Conservation (phyloP, 805 yeast species). For the Myxozyma sirexii region DNA sequence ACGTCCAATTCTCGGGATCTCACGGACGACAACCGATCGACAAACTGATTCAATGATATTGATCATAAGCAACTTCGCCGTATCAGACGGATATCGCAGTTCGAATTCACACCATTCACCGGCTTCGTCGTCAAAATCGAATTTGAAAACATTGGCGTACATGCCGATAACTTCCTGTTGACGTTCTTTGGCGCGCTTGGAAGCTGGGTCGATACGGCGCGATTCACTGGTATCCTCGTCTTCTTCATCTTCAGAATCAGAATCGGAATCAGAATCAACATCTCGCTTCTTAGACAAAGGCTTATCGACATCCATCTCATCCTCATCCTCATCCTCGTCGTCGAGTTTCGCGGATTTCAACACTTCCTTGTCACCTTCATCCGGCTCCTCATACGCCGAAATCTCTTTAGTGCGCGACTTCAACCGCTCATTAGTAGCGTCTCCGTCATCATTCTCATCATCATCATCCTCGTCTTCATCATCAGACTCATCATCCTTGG, state of each 20-base stretch:
- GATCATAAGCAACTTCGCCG: slow-evolving; percentile 94
- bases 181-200: slow-evolving; percentile 75
- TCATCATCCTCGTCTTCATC: slow-evolving; percentile 45
- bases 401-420: slow-evolving; percentile 75
- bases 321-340: slow-evolving; percentile 56
- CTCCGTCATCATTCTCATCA: slow-evolving; percentile 62
- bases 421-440: slow-evolving; percentile 61
- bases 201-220: slow-evolving; percentile 32
- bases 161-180: slow-evolving; percentile 77
- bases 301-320: slow-evolving; percentile 42
- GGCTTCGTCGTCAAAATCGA: slow-evolving; percentile 82
- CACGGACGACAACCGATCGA: slow-evolving; percentile 87
- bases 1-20: slow-evolving; percentile 87
- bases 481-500: slow-evolving; percentile 40
- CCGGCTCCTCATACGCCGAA: slow-evolving; percentile 91
- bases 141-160: slow-evolving; percentile 72
- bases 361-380: slow-evolving; percentile 90
- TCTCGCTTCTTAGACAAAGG: slow-evolving; percentile 4
- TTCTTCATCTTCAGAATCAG: slow-evolving; percentile 49
- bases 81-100: slow-evolving; percentile 77
- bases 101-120: slow-evolving; percentile 95
- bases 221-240: slow-evolving; percentile 51
- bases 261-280: slow-evolving; percentile 39
- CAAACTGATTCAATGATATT: slow-evolving; percentile 93
- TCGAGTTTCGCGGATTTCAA: slow-evolving; percentile 81